Conservation (phyloP, 176 grass and related monocot species). For the Carex scoparia region DNA sequence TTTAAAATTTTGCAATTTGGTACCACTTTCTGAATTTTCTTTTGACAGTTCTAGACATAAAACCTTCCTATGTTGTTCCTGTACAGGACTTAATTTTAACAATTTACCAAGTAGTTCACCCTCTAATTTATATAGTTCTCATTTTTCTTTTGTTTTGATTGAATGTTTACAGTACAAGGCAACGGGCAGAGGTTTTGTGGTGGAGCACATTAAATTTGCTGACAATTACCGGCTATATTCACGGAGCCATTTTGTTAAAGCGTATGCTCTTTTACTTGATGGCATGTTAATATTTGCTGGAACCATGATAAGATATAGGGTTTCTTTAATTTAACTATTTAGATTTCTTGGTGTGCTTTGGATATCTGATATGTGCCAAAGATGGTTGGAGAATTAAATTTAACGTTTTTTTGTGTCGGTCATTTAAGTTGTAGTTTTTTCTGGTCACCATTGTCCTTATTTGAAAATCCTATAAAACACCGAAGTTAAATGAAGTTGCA, state of each 20-base stretch:
- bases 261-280: conserved; percentile 51
- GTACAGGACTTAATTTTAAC: not conserved
- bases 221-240: conserved; percentile 96
- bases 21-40: not conserved
- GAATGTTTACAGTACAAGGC: conserved; percentile 62
- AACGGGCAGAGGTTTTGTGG: conserved; percentile 97
- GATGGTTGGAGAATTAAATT: not conserved
- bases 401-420: not conserved
- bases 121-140: conserved; percentile 21
- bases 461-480: not conserved
- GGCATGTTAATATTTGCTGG: conserved; percentile 11
- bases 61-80: not conserved
- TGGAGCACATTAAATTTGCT: conserved; percentile 86
- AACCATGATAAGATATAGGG: not conserved
- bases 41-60: not conserved
- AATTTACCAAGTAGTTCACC: not conserved
- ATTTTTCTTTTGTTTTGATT: conserved; percentile 8
- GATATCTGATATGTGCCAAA: not conserved
- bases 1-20: not conserved
- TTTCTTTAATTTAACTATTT: not conserved
- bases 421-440: not conserved
- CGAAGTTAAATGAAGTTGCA: not conserved
- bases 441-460: not conserved
- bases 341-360: not conserved
- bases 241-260: conserved; percentile 97